Base-by-base conservation (phyloP, 768 basidiomycete genomes). In the Daedaleopsis nitida region DNA sequence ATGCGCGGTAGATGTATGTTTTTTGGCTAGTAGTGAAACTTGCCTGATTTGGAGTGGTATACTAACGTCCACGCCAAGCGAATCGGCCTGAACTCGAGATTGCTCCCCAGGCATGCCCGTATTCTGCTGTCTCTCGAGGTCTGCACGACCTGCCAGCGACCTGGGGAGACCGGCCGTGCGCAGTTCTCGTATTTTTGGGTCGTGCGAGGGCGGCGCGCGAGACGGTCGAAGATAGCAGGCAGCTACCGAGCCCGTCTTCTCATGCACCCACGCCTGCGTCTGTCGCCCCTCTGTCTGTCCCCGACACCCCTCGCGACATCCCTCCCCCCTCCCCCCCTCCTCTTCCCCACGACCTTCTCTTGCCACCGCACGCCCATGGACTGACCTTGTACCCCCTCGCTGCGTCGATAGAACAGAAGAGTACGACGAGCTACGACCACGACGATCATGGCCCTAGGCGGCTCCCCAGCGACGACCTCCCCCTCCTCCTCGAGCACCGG, bases 241-340 rank as follows among this genome's bases (percentile, higher is more conserved):
- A 3, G 19, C 9, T 16, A 10, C 45, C n/a, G 12, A n/a, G 45
- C n/a, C 45, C n/a, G 10, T n/a, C 45, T 57, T 62, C 60, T 57
- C 60, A 62, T 57, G 60, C 32, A 55, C 60, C 51, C 51, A 62
- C 60, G 51, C 48, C 50, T 38, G 45, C 47, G 45, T 23, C 47
- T 49, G 21, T 37, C 27, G 27, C 47, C 34, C 50, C 32, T 43
- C 54, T 21, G 35, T 35, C 60, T n/a, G 21, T n/a, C 23, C 21
- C 19, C 51, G 58, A 53, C 56, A 43, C 24, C 19, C 57, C 39
- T n/a, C 19, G 32, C 43, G 44, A 55, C 55, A n/a, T n/a, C 47
- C n/a, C 47, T 23, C 21, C 11, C 19, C 21, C 19, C 8, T 11
- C 12, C 21, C 23, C 23, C 7, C 16, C 49, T 37, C 9, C 45